phyloP scores from a whole-genome alignment of 768 basidiomycete species.

The Crassisporium funariophilum region DNA sequence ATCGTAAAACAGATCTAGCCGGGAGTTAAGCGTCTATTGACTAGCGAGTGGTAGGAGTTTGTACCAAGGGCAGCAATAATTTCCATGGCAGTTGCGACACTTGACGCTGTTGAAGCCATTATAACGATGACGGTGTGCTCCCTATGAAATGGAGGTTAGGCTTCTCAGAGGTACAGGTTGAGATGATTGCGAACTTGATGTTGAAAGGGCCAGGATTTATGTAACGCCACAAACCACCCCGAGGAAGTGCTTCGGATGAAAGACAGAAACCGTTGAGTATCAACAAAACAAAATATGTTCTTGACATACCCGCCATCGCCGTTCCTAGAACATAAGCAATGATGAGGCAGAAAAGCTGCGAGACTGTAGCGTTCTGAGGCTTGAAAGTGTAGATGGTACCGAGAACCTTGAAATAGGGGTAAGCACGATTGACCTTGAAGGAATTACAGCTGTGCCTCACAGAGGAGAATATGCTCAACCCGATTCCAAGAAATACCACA shows the following conservation, averaged over 20 bases:
- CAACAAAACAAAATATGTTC: not conserved
- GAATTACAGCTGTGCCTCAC: conserved; percentile 18
- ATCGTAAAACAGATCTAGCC: conserved; percentile 54
- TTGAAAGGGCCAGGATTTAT: conserved; percentile 63
- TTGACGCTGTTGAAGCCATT: conserved; percentile 56
- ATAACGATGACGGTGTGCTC: conserved; percentile 59
- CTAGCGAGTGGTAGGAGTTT: not conserved
- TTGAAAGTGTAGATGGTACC: conserved; percentile 41
- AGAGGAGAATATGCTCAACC: conserved; percentile 49
- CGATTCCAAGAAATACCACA: conserved; percentile 47
- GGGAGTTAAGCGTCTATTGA: not conserved
- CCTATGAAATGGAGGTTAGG: conserved; percentile 11
- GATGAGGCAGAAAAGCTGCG: conserved; percentile 56
- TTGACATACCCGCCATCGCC: conserved; percentile 44
- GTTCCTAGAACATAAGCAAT: conserved; percentile 57
- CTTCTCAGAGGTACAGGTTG: not conserved
- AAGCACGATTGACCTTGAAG: not conserved
- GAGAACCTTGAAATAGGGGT: conserved; percentile 26
- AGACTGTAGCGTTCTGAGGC: conserved; percentile 52
- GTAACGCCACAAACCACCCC: conserved; percentile 44
- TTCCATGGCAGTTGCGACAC: conserved; percentile 53
- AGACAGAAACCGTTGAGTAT: not conserved
- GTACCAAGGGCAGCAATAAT: conserved; percentile 52
- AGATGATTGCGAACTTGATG: conserved; percentile 41
- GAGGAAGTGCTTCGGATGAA: conserved; percentile 40